A percentile compares a stretch with the other conserved stretches of the same genome.
These are phyloP conservation scores for Trichoderma sp. DNA, from an alignment of 2,329 filamentous ascomycete species.

Conservation along the genomic window DNA sequence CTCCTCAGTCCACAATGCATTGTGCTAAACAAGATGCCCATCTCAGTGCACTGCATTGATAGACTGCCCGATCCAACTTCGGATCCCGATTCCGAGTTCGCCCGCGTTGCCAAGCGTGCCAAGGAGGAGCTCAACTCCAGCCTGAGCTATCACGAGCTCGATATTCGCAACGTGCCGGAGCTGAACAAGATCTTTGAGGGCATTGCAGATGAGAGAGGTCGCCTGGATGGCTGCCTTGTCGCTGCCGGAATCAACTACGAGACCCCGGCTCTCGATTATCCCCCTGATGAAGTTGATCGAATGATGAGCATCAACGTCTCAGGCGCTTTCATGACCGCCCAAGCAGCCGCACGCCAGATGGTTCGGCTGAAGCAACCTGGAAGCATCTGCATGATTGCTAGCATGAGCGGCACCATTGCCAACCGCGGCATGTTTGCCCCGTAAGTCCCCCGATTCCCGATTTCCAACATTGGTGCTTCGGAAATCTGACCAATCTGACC, in stretches of 20 bases:
- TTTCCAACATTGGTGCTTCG: background rate
- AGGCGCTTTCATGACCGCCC: conserved; percentile 81
- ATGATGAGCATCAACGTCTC: conserved; percentile 85
- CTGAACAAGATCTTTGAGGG: conserved; percentile 65
- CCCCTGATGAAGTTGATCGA: conserved; percentile 68
- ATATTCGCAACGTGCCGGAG: conserved; percentile 68
- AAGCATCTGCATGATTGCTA: conserved; percentile 66
- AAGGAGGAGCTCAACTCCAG: conserved; percentile 62
- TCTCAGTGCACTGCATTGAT: conserved; percentile 64
- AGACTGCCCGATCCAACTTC: conserved; percentile 51
- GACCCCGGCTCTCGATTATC: conserved; percentile 77
- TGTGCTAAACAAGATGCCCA: background rate
- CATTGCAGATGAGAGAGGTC: conserved; percentile 68
- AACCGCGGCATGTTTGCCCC: conserved; percentile 59
- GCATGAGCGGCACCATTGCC: conserved; percentile 66
- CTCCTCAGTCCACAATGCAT: background rate
- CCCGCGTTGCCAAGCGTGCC: conserved; percentile 61
- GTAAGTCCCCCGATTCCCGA: conserved; percentile 43
- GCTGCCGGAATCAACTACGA: conserved; percentile 76
- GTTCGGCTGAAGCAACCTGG: conserved; percentile 55
- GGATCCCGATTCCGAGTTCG: conserved; percentile 56
- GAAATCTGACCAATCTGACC: conserved; percentile 1
- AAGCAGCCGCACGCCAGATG: conserved; percentile 81
- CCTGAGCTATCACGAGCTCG: conserved; percentile 72
- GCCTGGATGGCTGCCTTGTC: conserved; percentile 75